Evolutionary conservation across 139 green algal genomes (phyloP).

Genomic region (Chlorella sp.): DNA sequence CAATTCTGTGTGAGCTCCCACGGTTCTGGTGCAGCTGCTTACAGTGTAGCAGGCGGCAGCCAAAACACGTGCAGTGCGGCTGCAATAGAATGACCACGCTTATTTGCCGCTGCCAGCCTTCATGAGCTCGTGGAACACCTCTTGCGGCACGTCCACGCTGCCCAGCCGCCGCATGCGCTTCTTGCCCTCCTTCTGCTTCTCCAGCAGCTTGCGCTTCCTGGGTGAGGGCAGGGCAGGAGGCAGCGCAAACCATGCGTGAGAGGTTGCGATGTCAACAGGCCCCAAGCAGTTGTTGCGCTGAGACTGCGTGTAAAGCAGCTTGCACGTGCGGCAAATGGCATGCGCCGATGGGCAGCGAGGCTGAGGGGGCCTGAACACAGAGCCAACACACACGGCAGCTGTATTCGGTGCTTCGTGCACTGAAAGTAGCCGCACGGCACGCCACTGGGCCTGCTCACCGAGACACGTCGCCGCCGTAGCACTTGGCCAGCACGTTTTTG

Average conservation of each 20-base stretch:
- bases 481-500: slow-evolving; percentile 99
- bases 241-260: too few species aligned
- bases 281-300: too few species aligned
- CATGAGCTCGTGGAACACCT: slow-evolving; percentile 84
- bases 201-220: slow-evolving; percentile 99
- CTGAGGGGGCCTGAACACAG: too few species aligned
- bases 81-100: not conserved
- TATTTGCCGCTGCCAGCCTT: slow-evolving; percentile 8
- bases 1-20: too few species aligned
- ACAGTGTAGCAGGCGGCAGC: too few species aligned
- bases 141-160: slow-evolving; percentile 89
- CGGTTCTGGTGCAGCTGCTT: too few species aligned
- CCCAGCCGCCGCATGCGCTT: slow-evolving; percentile 92
- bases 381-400: too few species aligned
- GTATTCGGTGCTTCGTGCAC: too few species aligned
- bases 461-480: slow-evolving; percentile 84
- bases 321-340: not conserved
- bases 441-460: not conserved
- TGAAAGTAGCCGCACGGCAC: too few species aligned
- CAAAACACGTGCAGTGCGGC: too few species aligned
- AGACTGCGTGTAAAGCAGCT: not conserved
- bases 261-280: too few species aligned
- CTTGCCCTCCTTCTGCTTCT: slow-evolving; percentile 98
- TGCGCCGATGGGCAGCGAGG: too few species aligned
- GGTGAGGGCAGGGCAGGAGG: not conserved